Percentiles rank a stretch among this genome's conserved stretches.
Evolutionary conservation across 2,329 filamentous ascomycete genomes (phyloP).

Genomic region (Berkeleyomyces basicola): DNA sequence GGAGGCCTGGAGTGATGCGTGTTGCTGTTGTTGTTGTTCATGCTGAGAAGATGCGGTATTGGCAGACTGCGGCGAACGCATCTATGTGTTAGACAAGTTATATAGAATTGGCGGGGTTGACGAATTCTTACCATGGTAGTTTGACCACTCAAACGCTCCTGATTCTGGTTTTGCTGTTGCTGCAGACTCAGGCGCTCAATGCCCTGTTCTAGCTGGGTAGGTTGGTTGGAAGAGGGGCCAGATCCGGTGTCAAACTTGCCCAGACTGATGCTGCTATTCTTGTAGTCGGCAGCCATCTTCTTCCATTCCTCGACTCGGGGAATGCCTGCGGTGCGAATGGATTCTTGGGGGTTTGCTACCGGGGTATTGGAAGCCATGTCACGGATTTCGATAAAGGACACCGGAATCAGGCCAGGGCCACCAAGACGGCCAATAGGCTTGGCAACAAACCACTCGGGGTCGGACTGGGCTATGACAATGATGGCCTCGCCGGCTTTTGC

Average conservation of each 20-base stretch:
- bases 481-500: conserved; percentile 92
- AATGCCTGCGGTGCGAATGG: conserved; percentile 75
- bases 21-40: conserved; percentile 9
- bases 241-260: conserved; percentile 63
- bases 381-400: conserved; percentile 89
- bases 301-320: conserved; percentile 98
- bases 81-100: neutral
- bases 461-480: conserved; percentile 95
- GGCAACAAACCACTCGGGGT: conserved; percentile 97
- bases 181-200: conserved; percentile 29
- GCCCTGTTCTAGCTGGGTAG: conserved; percentile 39
- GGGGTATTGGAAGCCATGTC: conserved; percentile 81
- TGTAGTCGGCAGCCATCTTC: conserved; percentile 97
- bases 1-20: neutral
- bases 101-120: neutral
- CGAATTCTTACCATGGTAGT: neutral
- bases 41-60: neutral
- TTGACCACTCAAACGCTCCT: conserved; percentile 7
- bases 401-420: conserved; percentile 85
- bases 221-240: conserved; percentile 21
- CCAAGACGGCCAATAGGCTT: conserved; percentile 98
- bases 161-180: conserved; percentile 18
- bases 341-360: conserved; percentile 66
- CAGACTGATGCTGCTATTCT: conserved; percentile 94
- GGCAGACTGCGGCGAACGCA: neutral